Conservation (phyloP, 306 rosid genomes). For the Spatholobus suberectus region DNA sequence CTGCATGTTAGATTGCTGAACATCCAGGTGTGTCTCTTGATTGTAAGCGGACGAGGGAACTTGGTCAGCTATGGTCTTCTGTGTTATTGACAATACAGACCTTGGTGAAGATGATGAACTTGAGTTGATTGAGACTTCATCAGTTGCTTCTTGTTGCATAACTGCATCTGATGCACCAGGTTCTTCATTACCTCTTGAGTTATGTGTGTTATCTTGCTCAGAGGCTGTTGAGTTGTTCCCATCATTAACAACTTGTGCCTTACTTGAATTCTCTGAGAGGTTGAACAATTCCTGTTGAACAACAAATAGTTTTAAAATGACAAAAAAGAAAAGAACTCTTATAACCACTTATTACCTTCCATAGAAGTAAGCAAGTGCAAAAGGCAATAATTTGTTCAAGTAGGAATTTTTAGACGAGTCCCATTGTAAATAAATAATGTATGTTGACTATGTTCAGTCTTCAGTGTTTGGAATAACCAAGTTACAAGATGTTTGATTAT, state of each 20-base stretch:
- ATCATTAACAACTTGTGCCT: slow-evolving; percentile 29
- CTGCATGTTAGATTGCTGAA: slow-evolving; percentile 32
- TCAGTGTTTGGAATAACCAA: neutral
- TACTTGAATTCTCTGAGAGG: slow-evolving; percentile 37
- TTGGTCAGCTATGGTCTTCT: slow-evolving; percentile 18
- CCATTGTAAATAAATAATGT: neutral
- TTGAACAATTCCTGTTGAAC: slow-evolving; percentile 46
- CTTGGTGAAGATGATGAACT: slow-evolving; percentile 56
- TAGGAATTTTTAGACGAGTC: too few relatives aligned
- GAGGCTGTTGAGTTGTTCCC: slow-evolving; percentile 31
- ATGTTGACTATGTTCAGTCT: too few relatives aligned
- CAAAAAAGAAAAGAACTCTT: neutral
- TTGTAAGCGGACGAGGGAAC: slow-evolving; percentile 27
- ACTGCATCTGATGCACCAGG: slow-evolving; percentile 39
- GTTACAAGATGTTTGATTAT: too few relatives aligned
- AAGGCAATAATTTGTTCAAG: too few relatives aligned
- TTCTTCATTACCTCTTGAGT: slow-evolving; percentile 37
- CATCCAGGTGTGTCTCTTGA: slow-evolving; percentile 24
- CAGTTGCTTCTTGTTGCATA: slow-evolving; percentile 38
- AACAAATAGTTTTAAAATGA: neutral
- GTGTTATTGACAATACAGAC: slow-evolving; percentile 34
- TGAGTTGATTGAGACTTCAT: slow-evolving; percentile 45
- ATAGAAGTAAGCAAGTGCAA: neutral
- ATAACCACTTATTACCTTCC: neutral
- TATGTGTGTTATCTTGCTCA: slow-evolving; percentile 28